These are phyloP conservation scores for Musa balbisiana DNA, from an alignment of 202 grass and related monocot species.

Conservation along the genomic window DNA sequence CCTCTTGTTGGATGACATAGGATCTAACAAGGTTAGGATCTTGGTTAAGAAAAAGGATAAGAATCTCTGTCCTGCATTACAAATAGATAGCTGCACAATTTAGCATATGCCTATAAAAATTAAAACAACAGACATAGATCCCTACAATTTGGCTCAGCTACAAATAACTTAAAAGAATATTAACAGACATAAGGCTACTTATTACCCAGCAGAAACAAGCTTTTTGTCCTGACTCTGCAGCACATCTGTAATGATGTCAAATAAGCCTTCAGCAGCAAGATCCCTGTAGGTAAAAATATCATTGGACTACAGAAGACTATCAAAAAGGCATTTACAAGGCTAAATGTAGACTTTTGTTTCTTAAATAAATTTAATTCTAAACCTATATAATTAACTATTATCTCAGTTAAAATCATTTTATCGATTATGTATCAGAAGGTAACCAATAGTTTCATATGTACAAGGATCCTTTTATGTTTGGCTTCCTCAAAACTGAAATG, in stretches of 20 bases:
- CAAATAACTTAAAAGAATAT: conserved; percentile 2
- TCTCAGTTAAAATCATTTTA: too few species aligned
- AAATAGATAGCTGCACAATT: conserved; percentile 27
- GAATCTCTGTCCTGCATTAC: conserved; percentile 85
- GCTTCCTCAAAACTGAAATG: not conserved
- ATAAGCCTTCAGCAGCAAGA: conserved; percentile 90
- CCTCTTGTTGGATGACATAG: conserved; percentile 95
- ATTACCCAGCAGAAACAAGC: conserved; percentile 89
- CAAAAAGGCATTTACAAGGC: not conserved
- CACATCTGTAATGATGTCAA: conserved; percentile 85
- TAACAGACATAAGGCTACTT: conserved; percentile 3
- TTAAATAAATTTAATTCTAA: not conserved
- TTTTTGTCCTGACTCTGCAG: conserved; percentile 84
- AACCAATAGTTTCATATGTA: too few species aligned
- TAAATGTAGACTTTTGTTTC: not conserved
- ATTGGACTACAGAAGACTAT: not conserved
- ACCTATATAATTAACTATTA: not conserved
- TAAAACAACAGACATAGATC: not conserved
- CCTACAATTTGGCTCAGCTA: too few species aligned
- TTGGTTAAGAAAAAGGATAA: conserved; percentile 97
- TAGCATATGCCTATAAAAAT: conserved; percentile 6
- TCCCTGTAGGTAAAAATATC: conserved; percentile 50
- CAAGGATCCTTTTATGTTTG: not conserved
- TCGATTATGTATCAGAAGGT: too few species aligned
- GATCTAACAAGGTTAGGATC: conserved; percentile 84